phyloP scores from a whole-genome alignment of 306 rosid species.

The Lagenaria siceraria region DNA sequence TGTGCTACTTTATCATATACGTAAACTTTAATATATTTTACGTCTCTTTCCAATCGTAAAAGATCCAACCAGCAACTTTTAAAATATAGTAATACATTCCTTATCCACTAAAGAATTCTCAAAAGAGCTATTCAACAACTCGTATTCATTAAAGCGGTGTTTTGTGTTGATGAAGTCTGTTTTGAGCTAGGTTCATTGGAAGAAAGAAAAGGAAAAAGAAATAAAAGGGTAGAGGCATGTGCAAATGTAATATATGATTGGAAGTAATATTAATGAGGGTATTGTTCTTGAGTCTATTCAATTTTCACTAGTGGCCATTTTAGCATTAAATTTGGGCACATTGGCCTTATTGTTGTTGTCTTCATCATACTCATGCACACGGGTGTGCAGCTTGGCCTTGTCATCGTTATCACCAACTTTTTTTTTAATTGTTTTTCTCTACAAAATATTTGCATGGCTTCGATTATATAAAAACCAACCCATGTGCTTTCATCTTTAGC shows the following conservation, averaged over 20 bases:
- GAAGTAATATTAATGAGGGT: not conserved
- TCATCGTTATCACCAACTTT: not conserved
- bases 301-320: not conserved
- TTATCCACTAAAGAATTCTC: no score
- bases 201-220: not conserved
- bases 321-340: not conserved
- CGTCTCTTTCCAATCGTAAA: no score
- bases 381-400: not conserved
- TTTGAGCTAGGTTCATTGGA: not conserved
- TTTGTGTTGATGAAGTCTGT: not conserved
- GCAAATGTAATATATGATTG: not conserved
- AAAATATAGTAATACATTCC: no score
- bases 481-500: constrained; percentile 9
- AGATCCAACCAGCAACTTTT: no score
- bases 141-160: not conserved
- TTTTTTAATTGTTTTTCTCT: not conserved
- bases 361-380: not conserved
- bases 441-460: not conserved
- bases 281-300: constrained; percentile 1
- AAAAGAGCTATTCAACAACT: not conserved
- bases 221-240: not conserved
- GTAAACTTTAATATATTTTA: no score
- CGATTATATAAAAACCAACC: not conserved
- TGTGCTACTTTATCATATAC: no score
- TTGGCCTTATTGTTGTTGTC: not conserved